Percentiles rank a stretch among this genome's conserved stretches.
Conservation (phyloP, 441 rosid genomes). For the Erodium texanum region DNA sequence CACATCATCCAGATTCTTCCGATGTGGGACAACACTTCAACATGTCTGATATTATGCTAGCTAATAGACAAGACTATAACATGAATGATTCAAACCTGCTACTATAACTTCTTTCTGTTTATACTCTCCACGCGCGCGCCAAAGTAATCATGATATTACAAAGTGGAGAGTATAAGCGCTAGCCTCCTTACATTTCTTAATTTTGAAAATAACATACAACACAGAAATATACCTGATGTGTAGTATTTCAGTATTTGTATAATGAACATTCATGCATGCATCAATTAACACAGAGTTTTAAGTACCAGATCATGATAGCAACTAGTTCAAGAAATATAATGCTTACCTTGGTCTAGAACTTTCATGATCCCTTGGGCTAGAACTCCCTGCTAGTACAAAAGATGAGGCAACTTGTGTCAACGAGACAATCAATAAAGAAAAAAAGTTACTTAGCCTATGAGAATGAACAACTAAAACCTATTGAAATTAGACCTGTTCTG, state of each 20-base stretch:
- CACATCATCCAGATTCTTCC: too few relatives aligned
- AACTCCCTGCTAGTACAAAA: constrained; percentile 38
- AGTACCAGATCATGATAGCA: neutral
- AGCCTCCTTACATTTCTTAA: neutral
- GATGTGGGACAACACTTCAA: too few relatives aligned
- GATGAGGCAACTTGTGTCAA: constrained; percentile 12
- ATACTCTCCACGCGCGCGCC: too few relatives aligned
- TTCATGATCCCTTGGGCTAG: constrained; percentile 32
- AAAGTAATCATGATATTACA: too few relatives aligned
- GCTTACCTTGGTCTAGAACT: constrained; percentile 45
- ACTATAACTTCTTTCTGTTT: too few relatives aligned
- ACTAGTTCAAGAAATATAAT: neutral
- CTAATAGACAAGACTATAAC: too few relatives aligned
- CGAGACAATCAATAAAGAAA: constrained; percentile 16
- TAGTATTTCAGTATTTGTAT: neutral
- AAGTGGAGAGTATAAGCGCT: neutral
- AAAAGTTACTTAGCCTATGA: neutral
- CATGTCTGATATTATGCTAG: too few relatives aligned
- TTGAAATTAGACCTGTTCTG: too few relatives aligned
- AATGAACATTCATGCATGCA: neutral
- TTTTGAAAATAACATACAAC: neutral
- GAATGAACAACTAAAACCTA: too few relatives aligned
- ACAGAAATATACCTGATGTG: neutral
- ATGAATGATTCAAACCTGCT: too few relatives aligned
- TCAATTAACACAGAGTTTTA: neutral